These are phyloP conservation scores for Setomelanomma holmii DNA, from an alignment of 2,329 filamentous ascomycete species.

Conservation along the genomic window DNA sequence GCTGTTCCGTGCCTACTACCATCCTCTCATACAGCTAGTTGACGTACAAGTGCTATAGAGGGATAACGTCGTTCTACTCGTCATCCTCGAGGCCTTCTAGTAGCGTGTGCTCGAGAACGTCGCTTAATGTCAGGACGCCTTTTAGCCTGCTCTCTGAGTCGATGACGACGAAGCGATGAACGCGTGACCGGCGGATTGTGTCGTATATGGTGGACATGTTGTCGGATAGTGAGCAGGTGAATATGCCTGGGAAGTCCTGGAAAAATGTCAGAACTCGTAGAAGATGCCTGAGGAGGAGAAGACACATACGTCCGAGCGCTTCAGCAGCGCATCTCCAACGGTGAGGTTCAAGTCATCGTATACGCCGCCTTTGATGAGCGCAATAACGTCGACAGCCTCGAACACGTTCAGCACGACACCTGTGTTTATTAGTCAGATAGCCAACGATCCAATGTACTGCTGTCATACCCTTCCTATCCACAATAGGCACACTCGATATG, in stretches of 20 bases:
- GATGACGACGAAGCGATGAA: conserved; percentile 91
- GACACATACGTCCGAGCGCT: conserved; percentile 72
- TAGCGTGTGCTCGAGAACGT: conserved; percentile 94
- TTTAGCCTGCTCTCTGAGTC: conserved; percentile 86
- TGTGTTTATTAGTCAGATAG: conserved; percentile 34
- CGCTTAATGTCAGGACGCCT: conserved; percentile 90
- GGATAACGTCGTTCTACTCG: conserved; percentile 23
- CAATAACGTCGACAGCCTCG: conserved; percentile 96
- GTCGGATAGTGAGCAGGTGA: conserved; percentile 91
- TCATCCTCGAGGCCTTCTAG: conserved; percentile 72
- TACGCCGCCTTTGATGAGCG: conserved; percentile 88
- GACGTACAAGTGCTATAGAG: neutral
- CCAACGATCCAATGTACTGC: neutral
- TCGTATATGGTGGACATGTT: conserved; percentile 95
- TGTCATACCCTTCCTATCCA: conserved; percentile 72
- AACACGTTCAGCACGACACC: conserved; percentile 90
- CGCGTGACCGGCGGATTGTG: conserved; percentile 91
- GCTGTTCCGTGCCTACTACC: no score
- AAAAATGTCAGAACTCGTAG: conserved; percentile 30
- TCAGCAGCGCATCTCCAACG: conserved; percentile 88
- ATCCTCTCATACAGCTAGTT: neutral
- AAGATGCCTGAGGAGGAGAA: neutral
- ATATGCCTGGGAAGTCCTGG: conserved; percentile 91
- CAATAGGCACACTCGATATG: conserved; percentile 92
- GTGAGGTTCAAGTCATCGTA: conserved; percentile 89